A percentile compares a stretch with the other conserved stretches of the same genome.
phyloP scores from a whole-genome alignment of 1,284 basidiomycete genomes.

The Sphagnurus paluster region DNA sequence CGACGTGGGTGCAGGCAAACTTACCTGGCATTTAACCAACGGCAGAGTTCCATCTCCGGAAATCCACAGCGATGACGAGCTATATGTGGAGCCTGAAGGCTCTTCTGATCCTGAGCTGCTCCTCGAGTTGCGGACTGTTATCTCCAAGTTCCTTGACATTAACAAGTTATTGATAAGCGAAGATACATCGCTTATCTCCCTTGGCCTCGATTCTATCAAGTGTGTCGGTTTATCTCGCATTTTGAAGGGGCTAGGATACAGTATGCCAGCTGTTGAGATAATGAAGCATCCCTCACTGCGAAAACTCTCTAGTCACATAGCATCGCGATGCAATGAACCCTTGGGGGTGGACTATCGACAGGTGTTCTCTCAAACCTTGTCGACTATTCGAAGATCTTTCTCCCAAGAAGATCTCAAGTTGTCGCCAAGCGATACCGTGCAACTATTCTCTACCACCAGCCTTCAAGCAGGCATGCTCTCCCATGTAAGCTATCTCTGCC shows the following conservation, averaged over 20 bases:
- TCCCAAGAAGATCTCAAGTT: constrained; percentile 25
- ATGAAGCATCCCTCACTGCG: constrained; percentile 14
- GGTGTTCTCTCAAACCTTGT: constrained; percentile 2
- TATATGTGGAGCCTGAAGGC: not conserved
- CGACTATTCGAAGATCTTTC: constrained; percentile 6
- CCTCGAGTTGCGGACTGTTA: constrained; percentile 25
- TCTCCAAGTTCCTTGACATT: constrained; percentile 39
- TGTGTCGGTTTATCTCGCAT: constrained; percentile 42
- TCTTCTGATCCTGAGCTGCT: constrained; percentile 11
- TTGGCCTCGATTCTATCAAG: constrained; percentile 51
- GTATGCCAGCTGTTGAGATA: constrained; percentile 21
- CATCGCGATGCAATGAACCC: not conserved
- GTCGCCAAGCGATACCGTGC: constrained; percentile 31
- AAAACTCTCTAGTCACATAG: constrained; percentile 6
- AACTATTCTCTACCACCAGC: constrained; percentile 40
- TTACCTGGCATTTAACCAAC: not conserved
- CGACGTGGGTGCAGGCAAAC: constrained; percentile 6
- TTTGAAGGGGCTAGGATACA: constrained; percentile 18
- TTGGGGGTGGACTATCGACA: not conserved
- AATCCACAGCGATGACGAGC: not conserved
- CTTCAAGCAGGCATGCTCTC: constrained; percentile 53
- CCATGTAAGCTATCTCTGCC: constrained; percentile 34
- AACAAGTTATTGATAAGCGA: constrained; percentile 25
- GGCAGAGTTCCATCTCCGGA: not conserved
- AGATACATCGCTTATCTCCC: constrained; percentile 40